Base-by-base conservation (phyloP, 345 rosid species). In the Melaleuca quinquenervia region DNA sequence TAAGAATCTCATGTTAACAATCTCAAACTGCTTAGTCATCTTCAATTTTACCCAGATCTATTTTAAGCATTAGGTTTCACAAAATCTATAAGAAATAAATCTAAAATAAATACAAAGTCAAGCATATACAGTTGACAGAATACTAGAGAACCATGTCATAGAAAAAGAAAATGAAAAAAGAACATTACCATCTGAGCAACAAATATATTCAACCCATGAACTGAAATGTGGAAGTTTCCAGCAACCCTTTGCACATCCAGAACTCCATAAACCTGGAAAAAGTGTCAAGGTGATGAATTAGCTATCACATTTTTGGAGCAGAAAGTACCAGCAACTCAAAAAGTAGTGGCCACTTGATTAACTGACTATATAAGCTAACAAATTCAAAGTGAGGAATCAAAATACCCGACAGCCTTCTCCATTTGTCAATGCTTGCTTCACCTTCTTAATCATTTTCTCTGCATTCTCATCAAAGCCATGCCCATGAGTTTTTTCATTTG, bases 211-310 rank as follows among this genome's bases (percentile, higher is more conserved):
- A 98, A 89, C 60, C 99, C 98, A 87, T 96, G 99, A 86, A 98
- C 98, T 86, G 99, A 98, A 62, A 98, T 91, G 88, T 98, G 99
- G 90, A 98, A 98, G 91, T 98, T 98, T 89, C 99, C 99, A 87
- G 99, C 98, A 87, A 98, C 99, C 78, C 99, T 92, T 92, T 98
- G 99, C 82, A 96, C 99, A 92, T 98, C 99, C 62, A 98, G 88
- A 86, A 93, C 92, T 82, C 99, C 99, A 88, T 94, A 95, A 82
- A 98, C 98, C 99, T 96, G 92, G 87, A 90, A 51, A 82, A 90
- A 88, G 58, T 32, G 26, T 82, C 51, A 52, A 76, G 52, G 54
- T 52, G 84, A 84, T n/a, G 24, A 86, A 89, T 55, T 88, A 87
- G 86, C 52, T 29, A 44, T 32, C 82, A 8, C 83, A 78, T 11